These are phyloP conservation scores for Citrus glauca DNA, from an alignment of 345 rosid species.

Conservation along the genomic window DNA sequence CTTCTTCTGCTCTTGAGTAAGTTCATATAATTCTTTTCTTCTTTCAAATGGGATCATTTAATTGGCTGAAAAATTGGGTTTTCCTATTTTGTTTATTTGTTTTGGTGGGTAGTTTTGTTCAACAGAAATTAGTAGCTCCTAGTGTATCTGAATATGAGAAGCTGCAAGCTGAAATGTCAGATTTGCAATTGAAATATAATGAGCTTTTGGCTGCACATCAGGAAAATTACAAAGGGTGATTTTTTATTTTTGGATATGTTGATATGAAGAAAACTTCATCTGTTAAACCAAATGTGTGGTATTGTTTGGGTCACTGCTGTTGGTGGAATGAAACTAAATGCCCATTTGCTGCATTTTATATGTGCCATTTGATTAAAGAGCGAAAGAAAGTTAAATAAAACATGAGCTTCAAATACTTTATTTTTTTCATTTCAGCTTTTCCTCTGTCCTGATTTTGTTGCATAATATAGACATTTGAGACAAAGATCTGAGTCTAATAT, in stretches of 20 bases:
- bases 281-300: not conserved
- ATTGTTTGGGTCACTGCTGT: not conserved
- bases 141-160: slow-evolving; percentile 69
- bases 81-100: not conserved
- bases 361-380: not conserved
- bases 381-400: not conserved
- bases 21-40: slow-evolving; percentile 23
- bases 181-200: slow-evolving; percentile 59
- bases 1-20: slow-evolving; percentile 88
- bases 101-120: slow-evolving; percentile 55
- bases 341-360: not conserved
- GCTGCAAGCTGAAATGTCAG: slow-evolving; percentile 76
- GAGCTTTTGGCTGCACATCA: slow-evolving; percentile 69
- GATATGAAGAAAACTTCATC: not conserved
- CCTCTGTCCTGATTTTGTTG: not conserved
- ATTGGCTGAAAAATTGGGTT: not conserved
- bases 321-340: not conserved
- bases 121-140: slow-evolving; percentile 83
- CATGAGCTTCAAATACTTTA: not conserved
- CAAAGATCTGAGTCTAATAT: not conserved
- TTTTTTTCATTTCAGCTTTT: not conserved
- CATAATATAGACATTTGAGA: not conserved
- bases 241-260: not conserved
- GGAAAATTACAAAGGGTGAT: slow-evolving; percentile 64
- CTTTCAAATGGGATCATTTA: not conserved